Base-by-base conservation (phyloP, 1,139 yeast genomes). In the Scheffersomyces illinoinensis region DNA sequence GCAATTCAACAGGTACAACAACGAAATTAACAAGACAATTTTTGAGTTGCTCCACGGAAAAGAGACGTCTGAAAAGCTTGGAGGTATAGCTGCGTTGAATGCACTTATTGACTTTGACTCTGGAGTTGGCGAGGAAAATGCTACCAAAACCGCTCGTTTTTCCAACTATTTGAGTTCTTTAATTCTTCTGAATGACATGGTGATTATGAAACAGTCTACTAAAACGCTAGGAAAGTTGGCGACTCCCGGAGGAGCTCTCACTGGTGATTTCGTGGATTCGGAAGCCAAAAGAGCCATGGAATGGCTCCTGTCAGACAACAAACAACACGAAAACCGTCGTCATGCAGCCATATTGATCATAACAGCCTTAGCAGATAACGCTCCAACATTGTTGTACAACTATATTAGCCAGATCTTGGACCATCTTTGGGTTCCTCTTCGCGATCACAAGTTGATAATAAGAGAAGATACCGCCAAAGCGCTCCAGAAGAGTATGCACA, bases 21-120 rank as follows among this genome's bases (percentile, higher is more conserved):
- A 90, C 70, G 96, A 90, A 62, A 89, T 95, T 63, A 93, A 93
- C 76, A 91, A 92, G 70, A 86, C 90, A 61, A 91, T 95, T 43
- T 93, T 92, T 72, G 97, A 91, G 70, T 80, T 93, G 57, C 84
- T 93, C 55, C 93, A 92, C 65, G 87, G 95, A 12, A 84, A 87
- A 14, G 95, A 90, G 65, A 77, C 88, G 1, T 76, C 82, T 46
- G 93, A 90, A 63, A 88, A 91, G 62, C 82, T 93, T 50, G 98
- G 98, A 12, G 98, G 98, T 48, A 89, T 93, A 50, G 85, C 92
- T 18, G 98, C 98, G 8, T 89, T 95, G 61, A 96, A 92, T 73
- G 87, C 96, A 17, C 82, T 95, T 63, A 91, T 95, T 58, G 93
- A 89, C 63, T 89, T 89, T 67, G 95, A 91, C 68, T 76, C 85